Percentiles rank a stretch among this genome's conserved stretches.
phyloP scores from a whole-genome alignment of 768 basidiomycete genomes.

The Termitomyces sp. region DNA sequence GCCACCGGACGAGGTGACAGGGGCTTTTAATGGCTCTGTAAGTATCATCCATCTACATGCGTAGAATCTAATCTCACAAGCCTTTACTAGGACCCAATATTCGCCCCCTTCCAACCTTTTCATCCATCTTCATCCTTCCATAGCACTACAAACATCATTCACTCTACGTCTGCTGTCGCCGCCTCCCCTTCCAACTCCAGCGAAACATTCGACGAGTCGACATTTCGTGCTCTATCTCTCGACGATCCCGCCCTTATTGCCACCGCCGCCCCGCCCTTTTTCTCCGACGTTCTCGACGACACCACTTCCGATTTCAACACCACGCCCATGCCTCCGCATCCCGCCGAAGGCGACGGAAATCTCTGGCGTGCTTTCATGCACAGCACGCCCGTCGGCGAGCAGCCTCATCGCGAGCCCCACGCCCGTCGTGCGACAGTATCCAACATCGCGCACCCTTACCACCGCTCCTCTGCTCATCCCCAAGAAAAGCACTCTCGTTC shows the following conservation, averaged over 20 bases:
- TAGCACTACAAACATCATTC: neutral
- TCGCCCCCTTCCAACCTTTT: neutral
- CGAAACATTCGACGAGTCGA: constrained; percentile 32
- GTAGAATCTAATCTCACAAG: too few species aligned
- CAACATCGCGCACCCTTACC: too few species aligned
- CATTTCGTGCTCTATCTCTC: constrained; percentile 74
- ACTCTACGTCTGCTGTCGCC: neutral
- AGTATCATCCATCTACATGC: neutral
- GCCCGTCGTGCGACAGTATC: neutral
- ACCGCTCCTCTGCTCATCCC: neutral
- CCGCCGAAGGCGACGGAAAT: neutral
- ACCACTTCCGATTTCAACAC: constrained; percentile 14
- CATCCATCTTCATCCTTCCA: neutral
- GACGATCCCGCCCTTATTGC: constrained; percentile 72
- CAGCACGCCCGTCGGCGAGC: neutral
- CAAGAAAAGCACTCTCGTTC: neutral
- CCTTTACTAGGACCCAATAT: neutral
- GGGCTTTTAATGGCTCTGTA: neutral
- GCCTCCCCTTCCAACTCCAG: neutral
- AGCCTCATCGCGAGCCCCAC: neutral
- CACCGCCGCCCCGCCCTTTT: constrained; percentile 22
- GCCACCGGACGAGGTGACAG: neutral
- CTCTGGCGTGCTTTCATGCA: constrained; percentile 9
- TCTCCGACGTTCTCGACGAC: constrained; percentile 18
- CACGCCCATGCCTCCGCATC: constrained; percentile 24